These are phyloP conservation scores for Prunus salicina DNA, from an alignment of 306 rosid species.

Conservation along the genomic window DNA sequence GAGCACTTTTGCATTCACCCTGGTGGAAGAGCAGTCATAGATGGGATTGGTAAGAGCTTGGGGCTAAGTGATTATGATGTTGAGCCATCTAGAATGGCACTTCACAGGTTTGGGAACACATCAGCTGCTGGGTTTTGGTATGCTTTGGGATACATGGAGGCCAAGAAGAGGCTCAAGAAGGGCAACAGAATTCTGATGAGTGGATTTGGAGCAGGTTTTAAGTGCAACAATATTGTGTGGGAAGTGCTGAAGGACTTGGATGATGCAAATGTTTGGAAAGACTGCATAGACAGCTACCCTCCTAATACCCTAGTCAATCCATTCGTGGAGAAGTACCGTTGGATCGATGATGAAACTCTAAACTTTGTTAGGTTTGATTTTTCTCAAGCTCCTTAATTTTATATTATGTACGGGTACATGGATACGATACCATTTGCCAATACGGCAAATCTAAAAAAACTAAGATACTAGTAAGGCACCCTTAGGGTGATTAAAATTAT, in stretches of 20 bases:
- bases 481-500: too few species aligned
- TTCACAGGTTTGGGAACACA: constrained; percentile 79
- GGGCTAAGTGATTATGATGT: constrained; percentile 58
- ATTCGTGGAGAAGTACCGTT: constrained; percentile 58
- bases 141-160: constrained; percentile 89
- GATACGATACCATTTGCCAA: too few species aligned
- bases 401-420: background rate
- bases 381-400: background rate
- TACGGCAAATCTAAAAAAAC: too few species aligned
- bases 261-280: constrained; percentile 65
- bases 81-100: constrained; percentile 83
- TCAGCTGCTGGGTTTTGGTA: constrained; percentile 92
- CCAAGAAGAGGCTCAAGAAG: constrained; percentile 73
- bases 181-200: constrained; percentile 75
- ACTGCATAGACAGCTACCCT: constrained; percentile 57
- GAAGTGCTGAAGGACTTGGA: constrained; percentile 66
- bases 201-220: constrained; percentile 88
- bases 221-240: constrained; percentile 92
- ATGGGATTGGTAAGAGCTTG: constrained; percentile 71
- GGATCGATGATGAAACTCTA: constrained; percentile 70
- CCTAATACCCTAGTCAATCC: constrained; percentile 37
- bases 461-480: too few species aligned
- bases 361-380: constrained; percentile 54
- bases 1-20: constrained; percentile 86
- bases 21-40: constrained; percentile 70